Base-by-base conservation (phyloP, 1,284 basidiomycete species). In the Taiwanofungus camphoratus region DNA sequence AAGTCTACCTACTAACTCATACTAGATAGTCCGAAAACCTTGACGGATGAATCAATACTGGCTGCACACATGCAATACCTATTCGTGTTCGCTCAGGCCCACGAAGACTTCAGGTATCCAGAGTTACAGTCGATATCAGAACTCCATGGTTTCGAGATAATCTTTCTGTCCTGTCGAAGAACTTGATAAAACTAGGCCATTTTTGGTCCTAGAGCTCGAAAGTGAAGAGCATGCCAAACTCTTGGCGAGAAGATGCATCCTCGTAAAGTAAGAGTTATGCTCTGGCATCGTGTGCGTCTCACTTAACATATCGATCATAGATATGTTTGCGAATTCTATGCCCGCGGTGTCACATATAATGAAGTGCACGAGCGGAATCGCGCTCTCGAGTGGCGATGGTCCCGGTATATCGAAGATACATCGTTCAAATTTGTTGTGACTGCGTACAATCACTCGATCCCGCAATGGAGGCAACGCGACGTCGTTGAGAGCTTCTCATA, bases 401-500 rank as follows among this genome's bases (percentile, higher is more conserved):
- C 67, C 27, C 67, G 67, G 38, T 86, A 82, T 55, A 70, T 76
- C 31, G 64, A 69, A 8, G 64, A 86, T 45, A 81, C 81, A 0
- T 82, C 87, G 0, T 95, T 92, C 72, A 86, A 82, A 52, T 88
- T 95, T 61, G 63, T 75, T n/a, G 77, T 95, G 5, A 77, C 79
- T 5, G 82, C 80, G 1, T 83, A 84, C 56, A 88, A 90, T 54
- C 85, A 86, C 50, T 79, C 79, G 2, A 79, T 94, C 11, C 75
- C 82, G 1, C 76, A 82, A 48, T 58, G 63, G 20, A 69, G 83
- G 18, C 83, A 89, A 55, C 70, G 69, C 46, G 69, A 79, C 18
- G 74, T 91, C 30, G 82, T 96, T 45, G 82, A 94, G 56, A 74
- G 73, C 52, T 96, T 98, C 62, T 67, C 74, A 1, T 97, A 92